Base-by-base conservation (phyloP, 306 rosid species). In the Arachis stenosperma region DNA sequence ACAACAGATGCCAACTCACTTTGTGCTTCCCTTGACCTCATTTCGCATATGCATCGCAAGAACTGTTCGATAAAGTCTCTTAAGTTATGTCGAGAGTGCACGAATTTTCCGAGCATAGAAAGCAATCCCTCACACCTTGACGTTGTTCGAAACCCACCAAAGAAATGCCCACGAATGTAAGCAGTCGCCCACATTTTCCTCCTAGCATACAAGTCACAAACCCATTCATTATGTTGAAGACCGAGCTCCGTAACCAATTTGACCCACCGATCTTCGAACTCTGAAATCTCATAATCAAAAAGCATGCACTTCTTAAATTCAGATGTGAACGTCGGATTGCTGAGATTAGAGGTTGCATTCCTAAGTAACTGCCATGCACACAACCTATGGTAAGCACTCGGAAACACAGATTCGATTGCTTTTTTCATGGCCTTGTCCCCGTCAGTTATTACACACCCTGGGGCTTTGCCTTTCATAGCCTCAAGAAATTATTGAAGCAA, bases 261-360 rank as follows among this genome's bases (percentile, higher is more conserved):
- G 47, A 8, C 3, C 41, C 54, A 65, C 27, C 15, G 22, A 0
- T 27, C 3, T 5, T 17, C 9, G 9, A 65, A 44, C 2, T 43
- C 10, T 8, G 2, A 9, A 8, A 65, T 2, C 1, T 64, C 54
- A 6, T 15, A 22, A 10, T 64, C 14, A 9, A 14, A n/a, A 3
- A 64, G 6, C 69, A 64, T 64, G 0, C n/a, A 9, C 1, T 22
- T 43, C 6, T 0, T 10, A 15, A 43, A 64, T 2, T 10, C 4
- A 0, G 3, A 0, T 3, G 0, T 3, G 15, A 43, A 63, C 1
- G 0, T 15, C 0, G 13, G 3, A n/a, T 17, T 43, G 7, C 13
- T 5, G 0, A 43, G 9, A 9, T 64, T 42, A 8, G 4, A 3
- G 0, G 39, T 10, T 1, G 52, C 68, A 42, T 41, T 63, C 3